Evolutionary conservation across 257 asterid genomes (phyloP).

Genomic region (Nicotiana otophora): DNA sequence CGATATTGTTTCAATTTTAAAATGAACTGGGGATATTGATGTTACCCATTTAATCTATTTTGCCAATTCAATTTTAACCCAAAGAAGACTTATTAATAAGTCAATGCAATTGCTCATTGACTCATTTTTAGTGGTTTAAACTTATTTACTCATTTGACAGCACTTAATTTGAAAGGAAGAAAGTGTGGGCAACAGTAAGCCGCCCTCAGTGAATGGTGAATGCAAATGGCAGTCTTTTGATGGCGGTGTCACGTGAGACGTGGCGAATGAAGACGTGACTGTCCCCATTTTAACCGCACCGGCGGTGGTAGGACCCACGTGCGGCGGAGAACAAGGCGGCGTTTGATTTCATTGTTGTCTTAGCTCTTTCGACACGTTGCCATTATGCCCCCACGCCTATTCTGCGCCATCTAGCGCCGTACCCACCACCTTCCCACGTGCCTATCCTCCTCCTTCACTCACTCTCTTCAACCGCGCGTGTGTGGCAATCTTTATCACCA

Average conservation of each 20-base stretch:
- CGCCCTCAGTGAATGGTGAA: slow-evolving; percentile 10
- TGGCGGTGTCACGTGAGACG: slow-evolving; percentile 37
- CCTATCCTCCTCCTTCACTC: neutral
- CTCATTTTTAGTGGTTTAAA: no score
- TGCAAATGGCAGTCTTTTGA: slow-evolving; percentile 14
- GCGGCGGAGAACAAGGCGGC: slow-evolving; percentile 31
- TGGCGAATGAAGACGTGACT: slow-evolving; percentile 27
- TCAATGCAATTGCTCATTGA: no score
- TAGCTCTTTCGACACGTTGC: slow-evolving; percentile 27
- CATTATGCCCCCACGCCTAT: slow-evolving; percentile 1
- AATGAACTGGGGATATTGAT: no score
- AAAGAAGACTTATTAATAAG: no score
- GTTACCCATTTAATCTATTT: no score
- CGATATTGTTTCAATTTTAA: no score
- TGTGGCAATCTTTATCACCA: neutral
- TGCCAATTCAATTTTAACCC: no score
- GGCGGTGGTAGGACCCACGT: slow-evolving; percentile 28
- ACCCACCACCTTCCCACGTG: slow-evolving; percentile 25
- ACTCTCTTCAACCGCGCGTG: neutral
- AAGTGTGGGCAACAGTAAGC: slow-evolving; percentile 12
- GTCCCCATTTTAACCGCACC: neutral
- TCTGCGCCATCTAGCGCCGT: neutral
- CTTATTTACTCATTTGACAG: neutral
- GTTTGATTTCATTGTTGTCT: slow-evolving; percentile 12
- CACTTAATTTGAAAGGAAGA: neutral